phyloP scores from a whole-genome alignment of 768 basidiomycete species.

The Epithele typhae region DNA sequence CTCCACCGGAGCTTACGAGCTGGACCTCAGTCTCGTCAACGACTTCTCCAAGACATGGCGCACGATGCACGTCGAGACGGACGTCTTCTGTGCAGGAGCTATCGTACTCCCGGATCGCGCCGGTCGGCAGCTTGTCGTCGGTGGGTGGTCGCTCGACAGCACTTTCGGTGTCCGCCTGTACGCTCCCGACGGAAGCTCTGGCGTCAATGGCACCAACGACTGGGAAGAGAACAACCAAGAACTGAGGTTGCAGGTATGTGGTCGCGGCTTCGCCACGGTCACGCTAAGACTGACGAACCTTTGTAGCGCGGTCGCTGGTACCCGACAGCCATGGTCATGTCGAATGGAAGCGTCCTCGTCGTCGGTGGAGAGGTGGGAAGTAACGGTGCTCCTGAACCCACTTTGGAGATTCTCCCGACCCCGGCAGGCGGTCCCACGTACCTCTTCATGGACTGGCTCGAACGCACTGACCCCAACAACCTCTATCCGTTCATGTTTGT shows the following conservation, averaged over 20 bases:
- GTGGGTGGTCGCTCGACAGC: conserved; percentile 68
- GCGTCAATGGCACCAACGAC: conserved; percentile 70
- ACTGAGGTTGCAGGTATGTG: conserved; percentile 55
- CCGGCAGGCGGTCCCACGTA: conserved; percentile 60
- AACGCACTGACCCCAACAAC: conserved; percentile 74
- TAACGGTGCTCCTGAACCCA: conserved; percentile 63
- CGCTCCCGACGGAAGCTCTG: conserved; percentile 60
- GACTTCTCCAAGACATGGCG: conserved; percentile 56
- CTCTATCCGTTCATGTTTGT: conserved; percentile 75
- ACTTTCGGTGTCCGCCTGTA: conserved; percentile 74
- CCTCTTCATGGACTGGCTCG: conserved; percentile 59
- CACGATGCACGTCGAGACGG: conserved; percentile 68
- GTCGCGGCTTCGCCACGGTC: too few relatives aligned
- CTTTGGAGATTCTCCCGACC: conserved; percentile 66
- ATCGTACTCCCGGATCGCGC: conserved; percentile 73
- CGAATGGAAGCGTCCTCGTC: conserved; percentile 72
- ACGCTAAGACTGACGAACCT: too few relatives aligned
- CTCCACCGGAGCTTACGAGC: conserved; percentile 75
- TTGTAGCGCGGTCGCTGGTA: conserved; percentile 65
- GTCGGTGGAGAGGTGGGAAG: conserved; percentile 74
- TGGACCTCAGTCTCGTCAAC: conserved; percentile 56
- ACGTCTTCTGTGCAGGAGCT: conserved; percentile 77
- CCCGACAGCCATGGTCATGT: conserved; percentile 59
- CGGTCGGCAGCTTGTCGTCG: conserved; percentile 61
- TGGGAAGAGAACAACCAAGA: conserved; percentile 70